phyloP scores from a whole-genome alignment of 345 rosid species.

The Populus alba region DNA sequence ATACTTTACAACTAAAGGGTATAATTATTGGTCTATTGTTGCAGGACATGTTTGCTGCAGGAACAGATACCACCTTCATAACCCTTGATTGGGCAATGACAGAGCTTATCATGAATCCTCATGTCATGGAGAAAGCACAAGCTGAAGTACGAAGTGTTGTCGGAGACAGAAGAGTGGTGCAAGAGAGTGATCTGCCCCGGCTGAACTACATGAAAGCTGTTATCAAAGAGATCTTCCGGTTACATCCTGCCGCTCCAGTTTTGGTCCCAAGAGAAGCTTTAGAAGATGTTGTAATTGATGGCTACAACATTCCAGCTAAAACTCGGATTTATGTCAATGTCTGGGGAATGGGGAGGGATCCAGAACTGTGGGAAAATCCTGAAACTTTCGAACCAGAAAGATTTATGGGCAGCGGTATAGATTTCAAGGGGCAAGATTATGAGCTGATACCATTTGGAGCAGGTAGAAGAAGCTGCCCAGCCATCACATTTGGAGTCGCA shows the following conservation, averaged over 20 bases:
- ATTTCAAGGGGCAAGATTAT: slow-evolving; percentile 18
- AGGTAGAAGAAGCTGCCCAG: slow-evolving; percentile 28
- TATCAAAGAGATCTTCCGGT: slow-evolving; percentile 14
- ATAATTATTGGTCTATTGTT: background rate
- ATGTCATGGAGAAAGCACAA: slow-evolving; percentile 22
- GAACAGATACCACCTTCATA: slow-evolving; percentile 24
- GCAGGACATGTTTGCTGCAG: slow-evolving; percentile 30
- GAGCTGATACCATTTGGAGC: slow-evolving; percentile 23
- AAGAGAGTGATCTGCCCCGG: slow-evolving; percentile 10
- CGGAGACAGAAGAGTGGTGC: slow-evolving; percentile 13
- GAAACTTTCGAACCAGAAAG: slow-evolving; percentile 16
- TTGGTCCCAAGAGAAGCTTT: slow-evolving; percentile 20
- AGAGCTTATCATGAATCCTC: slow-evolving; percentile 22
- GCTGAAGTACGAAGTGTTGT: slow-evolving; percentile 14
- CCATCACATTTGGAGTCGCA: slow-evolving; percentile 1
- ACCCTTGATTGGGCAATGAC: slow-evolving; percentile 30
- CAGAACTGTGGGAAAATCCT: slow-evolving; percentile 10
- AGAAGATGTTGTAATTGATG: slow-evolving; percentile 20
- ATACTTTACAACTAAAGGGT: background rate
- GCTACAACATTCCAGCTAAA: slow-evolving; percentile 14
- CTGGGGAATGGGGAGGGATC: slow-evolving; percentile 19
- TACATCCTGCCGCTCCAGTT: slow-evolving; percentile 20
- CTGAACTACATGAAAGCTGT: slow-evolving; percentile 23
- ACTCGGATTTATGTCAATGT: slow-evolving; percentile 19
- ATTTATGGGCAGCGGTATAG: slow-evolving; percentile 16